Evolutionary conservation across 2,329 filamentous ascomycete genomes (phyloP), one percentile per base, ranked within the genome.

Genomic region (Alternaria metachromatica): DNA sequence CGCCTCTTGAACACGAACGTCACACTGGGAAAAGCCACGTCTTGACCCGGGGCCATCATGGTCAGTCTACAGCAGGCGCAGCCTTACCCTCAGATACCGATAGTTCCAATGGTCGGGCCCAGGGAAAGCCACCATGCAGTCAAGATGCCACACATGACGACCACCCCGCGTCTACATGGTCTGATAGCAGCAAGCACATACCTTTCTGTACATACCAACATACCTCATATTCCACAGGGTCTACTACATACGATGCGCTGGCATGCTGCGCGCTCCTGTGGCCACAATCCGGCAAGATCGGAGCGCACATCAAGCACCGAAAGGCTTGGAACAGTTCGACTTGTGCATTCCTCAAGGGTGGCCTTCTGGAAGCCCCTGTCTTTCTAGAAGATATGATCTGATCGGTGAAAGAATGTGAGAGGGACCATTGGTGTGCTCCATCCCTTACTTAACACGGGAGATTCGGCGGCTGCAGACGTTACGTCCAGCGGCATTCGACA

Each of bases 261-360:
- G 33, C 53, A 55, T 55, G n/a, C 53, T 44, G 53, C 53, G 41
- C 53, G 37, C 53, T 55, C 53, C 53, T 55, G 25, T 33, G 30
- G 20, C 20, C 13, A 21, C 9, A n/a, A 20, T 25, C 23, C 49
- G 49, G 33, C 37, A 21, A 55, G n/a, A 44, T 28, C 23, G 13
- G 49, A 53, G 49, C 37, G 49, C 11, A 44, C 15, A 25, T 55
- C 53, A 55, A 25, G 23, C 53, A 44, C 33, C 21, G 37, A 55
- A 28, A 23, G 30, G 30, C 53, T 55, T 5, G 33, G 41, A 43
- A 41, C 13, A 55, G 53, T 43, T 44, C 33, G 18, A 55, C 23
- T 20, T 41, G 8, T 41, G 13, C 49, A 41, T 53, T 53, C 11
- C n/a, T 1, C 13, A 55, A 55, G n/a, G 53, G 37, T 6, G 33